Evolutionary conservation across 305 asterid genomes (phyloP).

Genomic region (Plantago lanceolata): DNA sequence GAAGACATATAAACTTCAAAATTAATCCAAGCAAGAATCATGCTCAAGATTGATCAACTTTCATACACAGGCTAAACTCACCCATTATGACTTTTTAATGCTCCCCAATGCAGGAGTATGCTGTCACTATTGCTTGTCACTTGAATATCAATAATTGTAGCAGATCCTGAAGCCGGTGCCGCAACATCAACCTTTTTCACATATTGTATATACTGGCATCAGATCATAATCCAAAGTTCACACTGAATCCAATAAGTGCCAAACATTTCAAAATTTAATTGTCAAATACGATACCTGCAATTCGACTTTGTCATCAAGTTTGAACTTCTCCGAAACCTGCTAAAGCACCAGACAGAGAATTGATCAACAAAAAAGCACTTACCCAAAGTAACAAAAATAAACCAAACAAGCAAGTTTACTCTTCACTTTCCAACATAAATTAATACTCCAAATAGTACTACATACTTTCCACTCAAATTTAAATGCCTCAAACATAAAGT

Average conservation of each 20-base stretch:
- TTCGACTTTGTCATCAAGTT: constrained; percentile 63
- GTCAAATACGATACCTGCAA: constrained; percentile 55
- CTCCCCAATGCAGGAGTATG: constrained; percentile 94
- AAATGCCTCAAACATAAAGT: background rate
- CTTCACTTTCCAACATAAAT: background rate
- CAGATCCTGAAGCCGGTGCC: constrained; percentile 52
- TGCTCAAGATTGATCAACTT: constrained; percentile 18
- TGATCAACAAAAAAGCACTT: constrained; percentile 12
- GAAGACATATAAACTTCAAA: constrained; percentile 12
- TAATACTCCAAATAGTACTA: background rate
- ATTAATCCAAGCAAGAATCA: constrained; percentile 9
- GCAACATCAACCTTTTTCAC: constrained; percentile 71
- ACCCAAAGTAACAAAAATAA: constrained; percentile 1
- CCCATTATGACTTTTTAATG: constrained; percentile 49
- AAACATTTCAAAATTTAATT: constrained; percentile 22
- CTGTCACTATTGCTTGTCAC: constrained; percentile 46
- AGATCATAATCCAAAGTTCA: constrained; percentile 12
- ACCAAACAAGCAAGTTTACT: background rate
- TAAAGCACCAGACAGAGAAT: constrained; percentile 19
- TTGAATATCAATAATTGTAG: constrained; percentile 48
- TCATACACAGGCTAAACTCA: constrained; percentile 34
- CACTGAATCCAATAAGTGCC: constrained; percentile 1
- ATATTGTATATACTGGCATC: constrained; percentile 24
- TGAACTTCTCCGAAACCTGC: constrained; percentile 77
- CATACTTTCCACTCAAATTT: background rate